phyloP scores from a whole-genome alignment of 2,329 filamentous ascomycete genomes.

The Scedosporium apiospermum region DNA sequence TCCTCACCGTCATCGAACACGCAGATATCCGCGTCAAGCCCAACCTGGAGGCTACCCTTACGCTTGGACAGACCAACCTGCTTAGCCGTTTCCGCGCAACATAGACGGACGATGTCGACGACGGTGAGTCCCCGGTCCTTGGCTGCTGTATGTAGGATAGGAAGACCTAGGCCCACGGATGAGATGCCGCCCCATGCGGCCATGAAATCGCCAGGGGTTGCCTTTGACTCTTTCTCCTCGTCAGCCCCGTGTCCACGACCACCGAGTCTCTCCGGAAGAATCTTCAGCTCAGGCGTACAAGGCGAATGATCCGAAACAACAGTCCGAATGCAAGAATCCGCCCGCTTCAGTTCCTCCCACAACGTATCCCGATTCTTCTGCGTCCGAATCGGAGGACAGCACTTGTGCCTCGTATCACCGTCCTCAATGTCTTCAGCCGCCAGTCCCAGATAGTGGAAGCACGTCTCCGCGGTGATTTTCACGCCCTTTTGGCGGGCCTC shows the following conservation, averaged over 20 bases:
- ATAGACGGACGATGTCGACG: constrained; percentile 75
- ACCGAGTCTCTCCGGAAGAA: constrained; percentile 60
- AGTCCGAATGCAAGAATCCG: constrained; percentile 76
- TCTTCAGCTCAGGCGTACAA: constrained; percentile 89
- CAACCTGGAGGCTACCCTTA: constrained; percentile 73
- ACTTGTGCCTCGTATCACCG: constrained; percentile 89
- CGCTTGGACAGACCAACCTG: constrained; percentile 76
- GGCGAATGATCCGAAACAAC: constrained; percentile 94
- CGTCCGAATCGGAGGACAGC: constrained; percentile 83
- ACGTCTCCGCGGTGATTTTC: constrained; percentile 88
- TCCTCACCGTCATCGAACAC: constrained; percentile 79
- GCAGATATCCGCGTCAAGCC: constrained; percentile 83
- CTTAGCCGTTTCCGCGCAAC: constrained; percentile 73
- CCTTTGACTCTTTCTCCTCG: constrained; percentile 15
- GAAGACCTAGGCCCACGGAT: constrained; percentile 83
- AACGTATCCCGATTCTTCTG: constrained; percentile 74
- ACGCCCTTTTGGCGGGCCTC: constrained; percentile 63
- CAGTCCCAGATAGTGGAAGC: constrained; percentile 87
- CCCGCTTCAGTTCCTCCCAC: constrained; percentile 68
- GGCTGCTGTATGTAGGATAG: constrained; percentile 74
- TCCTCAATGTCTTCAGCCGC: constrained; percentile 72
- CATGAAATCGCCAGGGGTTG: constrained; percentile 73
- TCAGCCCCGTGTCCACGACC: constrained; percentile 13
- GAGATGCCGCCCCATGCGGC: constrained; percentile 94
- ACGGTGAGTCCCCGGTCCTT: constrained; percentile 39